Evolutionary conservation across 176 grass and related monocot species (phyloP), one percentile per base, ranked within the genome.

Genomic region (Saccharum officinarum): DNA sequence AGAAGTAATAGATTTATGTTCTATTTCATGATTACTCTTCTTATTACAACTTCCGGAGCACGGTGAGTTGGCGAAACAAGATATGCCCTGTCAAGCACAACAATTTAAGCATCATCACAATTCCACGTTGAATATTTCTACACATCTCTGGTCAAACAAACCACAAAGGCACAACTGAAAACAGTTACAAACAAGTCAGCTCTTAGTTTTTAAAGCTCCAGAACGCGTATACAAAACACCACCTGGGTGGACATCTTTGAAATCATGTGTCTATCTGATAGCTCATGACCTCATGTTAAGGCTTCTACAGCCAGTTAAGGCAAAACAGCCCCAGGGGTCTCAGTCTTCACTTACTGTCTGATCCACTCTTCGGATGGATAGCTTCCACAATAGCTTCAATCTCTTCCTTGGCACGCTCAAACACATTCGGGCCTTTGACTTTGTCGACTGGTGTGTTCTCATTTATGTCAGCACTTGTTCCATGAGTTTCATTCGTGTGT

Each of bases 371-470:
- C 0, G 91, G 91, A 80, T 86, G 78, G 59, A 96, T 85, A 37
- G 84, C 89, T 76, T 91, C 86, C 4, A 89, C 91, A 55, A 96
- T 83, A 77, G 94, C 94, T 73, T 95, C 91, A 0, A 95, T 85
- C 88, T 95, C 94, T 87, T 96, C 94, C 78, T 91, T 93, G 36
- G 94, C 91, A 77, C 91, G 83, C 54, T 89, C 94, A 83, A 96
- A 93, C 60, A 96, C 87, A 64, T 83, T 89, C 0, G 94, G 94
- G 11, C 91, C 91, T 87, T 96, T 91, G 16, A 95, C 91, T 65
- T 87, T 91, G 22, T 86, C 72, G 7, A 89, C 40, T 0, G 91
- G 91, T 25, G 86, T 96, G 71, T 87, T 83, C 71, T 91, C 91
- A 1, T 66, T 86, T 57, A 96, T 93, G 38, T 91, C 91, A 46